phyloP scores from a whole-genome alignment of 257 asterid species.

The Solanum lignicaule region DNA sequence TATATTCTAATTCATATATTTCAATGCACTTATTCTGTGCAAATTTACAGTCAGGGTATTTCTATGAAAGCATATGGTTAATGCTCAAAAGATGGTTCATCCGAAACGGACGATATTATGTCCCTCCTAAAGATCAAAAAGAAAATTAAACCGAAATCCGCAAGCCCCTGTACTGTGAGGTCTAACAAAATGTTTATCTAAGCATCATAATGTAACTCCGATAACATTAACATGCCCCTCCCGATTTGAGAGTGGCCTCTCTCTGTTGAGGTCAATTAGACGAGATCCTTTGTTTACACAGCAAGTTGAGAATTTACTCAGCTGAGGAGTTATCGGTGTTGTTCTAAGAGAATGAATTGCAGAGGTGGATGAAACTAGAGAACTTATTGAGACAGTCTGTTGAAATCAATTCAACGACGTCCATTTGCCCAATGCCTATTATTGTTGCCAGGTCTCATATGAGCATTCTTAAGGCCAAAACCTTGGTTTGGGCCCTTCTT shows the following conservation, averaged over 20 bases:
- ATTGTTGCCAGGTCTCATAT: slow-evolving; percentile 43
- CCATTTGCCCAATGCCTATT: slow-evolving; percentile 51
- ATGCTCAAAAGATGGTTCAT: background rate
- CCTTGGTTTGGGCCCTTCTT: slow-evolving; percentile 65
- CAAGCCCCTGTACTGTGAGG: background rate
- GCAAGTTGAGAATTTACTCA: background rate
- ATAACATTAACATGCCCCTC: background rate
- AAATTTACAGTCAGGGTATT: background rate
- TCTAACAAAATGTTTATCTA: background rate
- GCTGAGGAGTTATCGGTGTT: background rate
- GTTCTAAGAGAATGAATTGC: background rate
- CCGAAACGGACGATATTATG: background rate
- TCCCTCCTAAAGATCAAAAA: background rate
- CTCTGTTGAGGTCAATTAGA: background rate
- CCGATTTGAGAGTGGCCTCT: background rate
- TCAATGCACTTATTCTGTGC: slow-evolving; percentile 9
- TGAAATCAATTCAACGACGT: slow-evolving; percentile 30
- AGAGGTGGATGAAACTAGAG: slow-evolving; percentile 3
- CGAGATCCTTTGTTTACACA: background rate
- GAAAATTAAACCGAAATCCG: background rate
- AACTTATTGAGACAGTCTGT: slow-evolving; percentile 1
- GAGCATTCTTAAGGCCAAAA: slow-evolving; percentile 38
- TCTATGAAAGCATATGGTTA: background rate
- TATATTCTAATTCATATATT: background rate
- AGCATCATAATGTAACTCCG: background rate